Evolutionary conservation across 495 filamentous ascomycete genomes (phyloP), one percentile per base, ranked within the genome.

Genomic region (Haplographium delicatum): DNA sequence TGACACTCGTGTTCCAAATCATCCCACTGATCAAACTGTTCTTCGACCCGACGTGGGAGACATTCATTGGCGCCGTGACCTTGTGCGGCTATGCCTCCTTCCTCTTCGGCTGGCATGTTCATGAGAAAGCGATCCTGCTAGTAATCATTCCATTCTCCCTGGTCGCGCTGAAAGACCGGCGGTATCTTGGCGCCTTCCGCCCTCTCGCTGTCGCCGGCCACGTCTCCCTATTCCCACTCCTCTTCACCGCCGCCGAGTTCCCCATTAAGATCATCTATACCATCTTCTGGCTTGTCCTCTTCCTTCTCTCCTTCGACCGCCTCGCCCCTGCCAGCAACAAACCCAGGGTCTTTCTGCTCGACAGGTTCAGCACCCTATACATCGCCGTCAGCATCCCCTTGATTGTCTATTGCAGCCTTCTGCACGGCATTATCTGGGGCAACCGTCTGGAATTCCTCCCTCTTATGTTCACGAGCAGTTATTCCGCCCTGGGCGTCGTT

Each of bases 41-140:
- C 72, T 48, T 81, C 13, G 73, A 75, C 35, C 91, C 91, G 5
- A 87, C 81, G 13, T 94, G 85, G 82, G 84, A 94, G 23, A 86
- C 75, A 23, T 97, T 98, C 65, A 72, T 96, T 43, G 89, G 88
- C 7, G 86, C 88, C 4, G 73, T 96, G 13, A 96, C 90, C 1
- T 82, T 96, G n/a, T 96, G 91, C 59, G 93, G 87, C 44, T 98
- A 95, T 58, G 88, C 91, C 0, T 96, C 93, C 0, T 98, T 98
- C 70, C 76, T 98, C 18, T 96, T 97, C 51, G 91, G 93, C 43
- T 98, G 93, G 93, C 93, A 98, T 61, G 93, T 98, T 16, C 93
- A 98, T 59, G 93, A 98, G 60, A 98, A 98, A 62, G 93, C 93
- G 5, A 87, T 98, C 25, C 81, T 98, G 11, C 76, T 96, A 42